Base-by-base conservation (phyloP, 148 eudicot species). In the Cornus florida region DNA sequence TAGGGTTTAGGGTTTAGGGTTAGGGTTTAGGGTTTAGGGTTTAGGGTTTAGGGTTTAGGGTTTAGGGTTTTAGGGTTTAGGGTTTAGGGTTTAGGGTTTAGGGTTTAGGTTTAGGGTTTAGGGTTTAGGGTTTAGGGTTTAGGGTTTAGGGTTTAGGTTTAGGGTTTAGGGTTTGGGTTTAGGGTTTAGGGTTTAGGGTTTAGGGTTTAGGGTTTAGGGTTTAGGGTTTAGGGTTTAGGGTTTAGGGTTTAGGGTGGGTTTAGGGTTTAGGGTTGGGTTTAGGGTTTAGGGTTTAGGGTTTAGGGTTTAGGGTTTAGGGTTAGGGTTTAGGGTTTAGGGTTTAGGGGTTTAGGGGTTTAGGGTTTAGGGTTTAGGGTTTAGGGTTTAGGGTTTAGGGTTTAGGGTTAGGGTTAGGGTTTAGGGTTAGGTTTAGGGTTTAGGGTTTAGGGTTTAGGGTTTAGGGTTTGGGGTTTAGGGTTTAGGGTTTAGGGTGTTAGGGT, bases 381-480 rank as follows among this genome's bases (percentile, higher is more conserved):
- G 57, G 57, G 57, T 60, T 50, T 50, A 50, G 57, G 57, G 57
- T 50, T 50, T 50, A 50, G 57, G 57, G 57, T 50, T 50, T 50
- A 50, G 57, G 57, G 57, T 50, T 50, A 12, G 7, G 7, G 7
- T 50, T 50, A 50, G 57, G 57, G 57, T 50, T 50, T 50, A 50
- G 57, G 57, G 57, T 50, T 50, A 20, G 57, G 57, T 50, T 50
- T 50, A 50, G 57, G 57, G 57, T 50, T 50, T 50, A 6, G 12
- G 57, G 57, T 7, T 50, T 50, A 6, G 12, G 57, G 57, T 7
- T 50, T 50, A 6, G 20, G 57, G 57, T 7, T 50, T 50, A 50
- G 57, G 57, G 57, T 50, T 50, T 50, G 12, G 71, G 71, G 67
- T 62, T 75, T 75, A 75, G 78, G 78, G 78, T 50, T 50, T 50